Evolutionary conservation across 1,139 yeast species (phyloP), one percentile per base, ranked within the genome.

Genomic region (Groenewaldozyma sp.): DNA sequence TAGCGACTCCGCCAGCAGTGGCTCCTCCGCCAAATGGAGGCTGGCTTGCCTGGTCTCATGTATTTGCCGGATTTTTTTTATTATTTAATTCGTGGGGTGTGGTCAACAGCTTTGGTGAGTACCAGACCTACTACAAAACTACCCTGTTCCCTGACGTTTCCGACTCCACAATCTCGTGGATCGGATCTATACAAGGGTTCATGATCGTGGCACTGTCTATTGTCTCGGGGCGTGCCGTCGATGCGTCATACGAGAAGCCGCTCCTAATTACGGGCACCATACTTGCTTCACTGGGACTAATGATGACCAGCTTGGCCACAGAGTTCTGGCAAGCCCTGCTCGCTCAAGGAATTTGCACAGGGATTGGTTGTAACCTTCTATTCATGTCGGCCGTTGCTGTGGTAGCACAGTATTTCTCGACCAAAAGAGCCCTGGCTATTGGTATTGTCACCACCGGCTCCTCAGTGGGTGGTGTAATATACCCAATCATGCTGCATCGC

Each of bases 361-460:
- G 83, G 0, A 39, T 74, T 3, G 82, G 82, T 0, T 46, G 56
- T 11, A 51, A 56, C 9, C 45, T 55, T 21, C 37, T 56, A 31
- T 59, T 60, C 37, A 63, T 70, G 6, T 72, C 79, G 1, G 60
- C 53, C 1, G 45, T 57, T n/a, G 51, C 56, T 3, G 46, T 50
- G 11, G 49, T 54, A 4, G 48, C 58, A 9, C 78, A 73, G 46
- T 79, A 73, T 62, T 78, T 78, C 56, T 60, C 68, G 43, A 65
- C 63, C 38, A 69, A 61, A 44, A 65, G 79, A 41, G 72, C 77
- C 0, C 57, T 75, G 27, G 83, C 80, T 1, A 57, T 68, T 6
- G 79, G 81, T 3, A 47, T 78, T 1, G 71, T 73, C 1, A 67
- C 79, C 1, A 68, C 76, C 1, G 83, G 83, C 1, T 68, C 80